Evolutionary conservation across 768 basidiomycete species (phyloP), one percentile per base, ranked within the genome.

Genomic region (Hydnum rufescens): DNA sequence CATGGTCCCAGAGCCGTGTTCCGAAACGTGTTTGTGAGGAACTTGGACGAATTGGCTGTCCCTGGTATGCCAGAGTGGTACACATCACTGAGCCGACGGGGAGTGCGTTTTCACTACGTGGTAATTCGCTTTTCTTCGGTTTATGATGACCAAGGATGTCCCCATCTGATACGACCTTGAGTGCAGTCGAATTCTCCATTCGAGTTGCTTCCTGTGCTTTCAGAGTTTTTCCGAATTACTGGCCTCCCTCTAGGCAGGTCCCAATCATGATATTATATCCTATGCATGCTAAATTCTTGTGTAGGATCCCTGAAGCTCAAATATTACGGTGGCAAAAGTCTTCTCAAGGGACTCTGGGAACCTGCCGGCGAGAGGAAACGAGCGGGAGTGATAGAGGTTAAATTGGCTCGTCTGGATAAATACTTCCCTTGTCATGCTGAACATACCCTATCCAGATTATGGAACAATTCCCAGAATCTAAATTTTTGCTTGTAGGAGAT

Each of bases 21-120:
- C 64, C 72, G 80, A 53, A 93, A 90, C 60, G 89, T 93, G 0
- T 97, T 99, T 56, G 88, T 88, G 16, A 81, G 81, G 59, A 82
- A 87, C 51, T 63, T 87, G 29, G 69, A 73, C 51, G 88, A 96
- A 47, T 74, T 77, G 31, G 67, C 82, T 42, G 83, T 95, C 44
- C 79, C 78, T 3, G 86, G 78, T 2, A 87, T 89, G 82, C 75
- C 76, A 32, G 52, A 59, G 2, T 60, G 67, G 57, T 68, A 67
- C 51, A 51, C 54, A 55, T 3, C 36, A 39, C 3, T 56, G 66
- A 52, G 50, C 50, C 2, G 56, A 3, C 43, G 66, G 19, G 88
- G 89, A 1, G 82, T 80, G 5, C 64, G 77, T 51, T 92, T 89
- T 62, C 87, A 90, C 60, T 93, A 89, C 62, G 87, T 92, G 49